phyloP scores from a whole-genome alignment of 2,329 filamentous ascomycete species.

The Ascochyta viciae-villosae region DNA sequence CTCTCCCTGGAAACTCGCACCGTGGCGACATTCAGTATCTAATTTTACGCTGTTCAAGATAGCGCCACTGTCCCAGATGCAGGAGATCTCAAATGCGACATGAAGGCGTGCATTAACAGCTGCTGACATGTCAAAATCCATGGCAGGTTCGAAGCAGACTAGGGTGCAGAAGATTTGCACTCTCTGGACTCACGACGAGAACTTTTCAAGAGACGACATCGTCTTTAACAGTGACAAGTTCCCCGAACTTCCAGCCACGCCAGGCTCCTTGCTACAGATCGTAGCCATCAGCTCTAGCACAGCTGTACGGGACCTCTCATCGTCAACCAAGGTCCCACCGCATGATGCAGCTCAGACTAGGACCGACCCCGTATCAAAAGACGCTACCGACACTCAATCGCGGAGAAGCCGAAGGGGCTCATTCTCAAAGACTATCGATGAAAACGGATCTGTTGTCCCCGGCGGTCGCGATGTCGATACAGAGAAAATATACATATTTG shows the following conservation, averaged over 20 bases:
- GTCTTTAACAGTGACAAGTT: slow-evolving; percentile 78
- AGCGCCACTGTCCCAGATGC: background rate
- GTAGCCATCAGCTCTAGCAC: slow-evolving; percentile 64
- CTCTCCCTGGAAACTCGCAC: background rate
- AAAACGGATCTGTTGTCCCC: slow-evolving; percentile 44
- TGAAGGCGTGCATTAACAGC: slow-evolving; percentile 12
- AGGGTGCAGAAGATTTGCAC: slow-evolving; percentile 54
- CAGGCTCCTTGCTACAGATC: slow-evolving; percentile 77
- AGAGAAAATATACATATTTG: slow-evolving; percentile 50
- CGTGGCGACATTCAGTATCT: background rate
- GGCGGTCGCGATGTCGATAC: slow-evolving; percentile 44
- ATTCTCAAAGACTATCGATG: slow-evolving; percentile 46
- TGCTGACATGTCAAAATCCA: slow-evolving; percentile 41
- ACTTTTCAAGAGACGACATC: slow-evolving; percentile 78
- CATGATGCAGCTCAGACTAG: slow-evolving; percentile 38
- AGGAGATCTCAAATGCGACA: background rate
- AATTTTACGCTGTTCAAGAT: background rate
- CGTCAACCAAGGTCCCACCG: slow-evolving; percentile 36
- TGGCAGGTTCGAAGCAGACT: slow-evolving; percentile 30
- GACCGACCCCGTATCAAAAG: slow-evolving; percentile 29
- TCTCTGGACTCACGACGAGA: slow-evolving; percentile 72
- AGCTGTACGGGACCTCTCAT: slow-evolving; percentile 55
- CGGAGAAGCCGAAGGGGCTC: slow-evolving; percentile 40
- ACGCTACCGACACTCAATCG: slow-evolving; percentile 24
- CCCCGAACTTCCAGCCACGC: slow-evolving; percentile 65